Percentiles rank a stretch among this genome's conserved stretches.
These are phyloP conservation scores for Steccherinum ochraceum DNA, from an alignment of 768 basidiomycete genomes.

Conservation along the genomic window DNA sequence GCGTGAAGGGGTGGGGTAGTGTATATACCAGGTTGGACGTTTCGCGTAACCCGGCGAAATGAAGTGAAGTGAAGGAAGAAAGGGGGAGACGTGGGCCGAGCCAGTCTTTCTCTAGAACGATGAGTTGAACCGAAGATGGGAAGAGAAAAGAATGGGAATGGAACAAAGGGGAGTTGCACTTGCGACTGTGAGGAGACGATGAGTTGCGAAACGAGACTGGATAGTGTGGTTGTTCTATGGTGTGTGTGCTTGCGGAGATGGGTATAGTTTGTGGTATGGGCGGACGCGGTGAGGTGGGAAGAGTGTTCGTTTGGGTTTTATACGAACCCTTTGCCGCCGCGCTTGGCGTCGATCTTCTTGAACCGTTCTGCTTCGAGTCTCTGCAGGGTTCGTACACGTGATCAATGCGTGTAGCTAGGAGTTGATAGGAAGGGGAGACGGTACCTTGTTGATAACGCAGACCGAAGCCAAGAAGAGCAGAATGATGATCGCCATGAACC, in stretches of 20 bases:
- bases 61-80: not conserved
- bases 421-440: not conserved
- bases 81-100: not conserved
- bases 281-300: no score
- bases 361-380: slow-evolving; percentile 78
- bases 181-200: no score
- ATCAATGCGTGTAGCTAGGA: not conserved
- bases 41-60: not conserved
- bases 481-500: slow-evolving; percentile 76
- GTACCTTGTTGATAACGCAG: slow-evolving; percentile 84
- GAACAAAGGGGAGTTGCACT: not conserved
- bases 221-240: no score
- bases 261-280: no score
- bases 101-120: not conserved
- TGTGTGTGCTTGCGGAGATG: not conserved
- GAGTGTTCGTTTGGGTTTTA: slow-evolving; percentile 31
- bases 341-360: slow-evolving; percentile 84
- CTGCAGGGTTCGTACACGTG: no score
- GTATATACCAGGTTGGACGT: not conserved
- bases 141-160: not conserved
- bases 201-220: no score
- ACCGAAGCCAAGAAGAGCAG: slow-evolving; percentile 72
- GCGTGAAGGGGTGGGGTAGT: not conserved
- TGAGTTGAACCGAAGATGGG: not conserved
- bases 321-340: slow-evolving; percentile 82